Conservation (phyloP, 2,329 filamentous ascomycete species). For the Cladosporium oxysporum region DNA sequence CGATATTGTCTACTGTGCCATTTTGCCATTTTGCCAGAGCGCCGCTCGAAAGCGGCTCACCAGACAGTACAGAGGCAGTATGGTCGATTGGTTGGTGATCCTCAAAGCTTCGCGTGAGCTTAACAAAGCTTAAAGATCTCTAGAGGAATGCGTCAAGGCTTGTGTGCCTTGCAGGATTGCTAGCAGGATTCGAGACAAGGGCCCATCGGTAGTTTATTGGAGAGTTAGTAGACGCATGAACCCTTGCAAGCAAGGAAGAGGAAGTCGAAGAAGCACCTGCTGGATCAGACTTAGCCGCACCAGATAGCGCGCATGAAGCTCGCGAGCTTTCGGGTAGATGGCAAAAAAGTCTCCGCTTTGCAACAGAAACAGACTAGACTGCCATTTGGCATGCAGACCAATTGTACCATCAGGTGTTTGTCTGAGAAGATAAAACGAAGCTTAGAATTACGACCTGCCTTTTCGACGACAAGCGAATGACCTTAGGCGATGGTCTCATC, state of each 20-base stretch:
- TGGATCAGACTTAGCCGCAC: constrained; percentile 5
- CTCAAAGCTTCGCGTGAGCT: constrained; percentile 3
- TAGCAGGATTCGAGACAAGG: background rate
- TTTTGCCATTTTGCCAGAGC: background rate
- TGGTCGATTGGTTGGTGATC: background rate
- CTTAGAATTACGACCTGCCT: background rate
- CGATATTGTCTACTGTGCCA: background rate
- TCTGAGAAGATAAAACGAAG: background rate
- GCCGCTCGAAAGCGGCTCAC: background rate
- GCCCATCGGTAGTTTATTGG: background rate
- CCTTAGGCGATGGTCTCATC: background rate
- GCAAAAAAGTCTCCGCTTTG: background rate
- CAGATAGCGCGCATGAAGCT: background rate
- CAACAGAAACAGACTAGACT: background rate
- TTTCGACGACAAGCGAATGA: background rate
- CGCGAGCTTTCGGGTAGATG: background rate
- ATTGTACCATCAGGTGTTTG: background rate
- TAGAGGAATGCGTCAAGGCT: background rate
- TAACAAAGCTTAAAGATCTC: constrained; percentile 4
- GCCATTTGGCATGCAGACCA: background rate
- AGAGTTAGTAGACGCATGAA: background rate
- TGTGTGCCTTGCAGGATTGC: background rate
- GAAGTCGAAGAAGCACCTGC: background rate
- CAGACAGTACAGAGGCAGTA: background rate
- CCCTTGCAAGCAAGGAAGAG: background rate